These are phyloP conservation scores for Eucalyptus cloeziana DNA, from an alignment of 345 rosid species.

Conservation along the genomic window DNA sequence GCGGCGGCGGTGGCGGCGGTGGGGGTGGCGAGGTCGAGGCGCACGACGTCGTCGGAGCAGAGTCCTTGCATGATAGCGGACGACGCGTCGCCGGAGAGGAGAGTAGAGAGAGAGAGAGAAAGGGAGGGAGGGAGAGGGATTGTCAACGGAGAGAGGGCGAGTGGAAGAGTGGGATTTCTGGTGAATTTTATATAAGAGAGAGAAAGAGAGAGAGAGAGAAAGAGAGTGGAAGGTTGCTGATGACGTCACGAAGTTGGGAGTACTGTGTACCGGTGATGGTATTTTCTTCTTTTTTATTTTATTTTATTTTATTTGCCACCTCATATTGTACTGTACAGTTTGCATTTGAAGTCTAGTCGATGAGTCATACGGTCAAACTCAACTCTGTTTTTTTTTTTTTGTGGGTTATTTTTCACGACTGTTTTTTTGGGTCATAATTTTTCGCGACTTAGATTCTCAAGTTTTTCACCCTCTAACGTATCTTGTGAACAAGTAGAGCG, in stretches of 20 bases:
- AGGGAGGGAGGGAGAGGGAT: not conserved
- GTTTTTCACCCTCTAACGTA: not conserved
- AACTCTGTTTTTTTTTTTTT: accelerated
- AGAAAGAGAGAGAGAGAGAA: too few species aligned
- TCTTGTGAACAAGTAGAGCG: not conserved
- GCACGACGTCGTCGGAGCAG: slow-evolving; percentile 25
- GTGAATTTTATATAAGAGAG: not conserved
- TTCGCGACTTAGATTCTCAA: not conserved
- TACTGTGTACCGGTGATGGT: not conserved
- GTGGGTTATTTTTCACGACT: not conserved
- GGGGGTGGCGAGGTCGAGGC: slow-evolving; percentile 29
- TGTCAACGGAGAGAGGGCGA: not conserved
- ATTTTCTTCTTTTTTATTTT: not conserved
- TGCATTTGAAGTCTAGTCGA: not conserved
- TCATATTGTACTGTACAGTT: not conserved
- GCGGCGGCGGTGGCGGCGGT: not conserved
- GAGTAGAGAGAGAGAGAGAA: not conserved
- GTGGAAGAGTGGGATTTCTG: not conserved
- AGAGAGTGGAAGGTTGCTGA: not conserved
- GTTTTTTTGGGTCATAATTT: not conserved
- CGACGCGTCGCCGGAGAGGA: not conserved
- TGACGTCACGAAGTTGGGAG: not conserved
- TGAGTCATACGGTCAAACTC: not conserved
- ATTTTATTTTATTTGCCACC: not conserved
- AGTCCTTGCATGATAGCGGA: slow-evolving; percentile 52